Evolutionary conservation across 1,139 yeast genomes (phyloP).

Genomic region (Candida sp.): DNA sequence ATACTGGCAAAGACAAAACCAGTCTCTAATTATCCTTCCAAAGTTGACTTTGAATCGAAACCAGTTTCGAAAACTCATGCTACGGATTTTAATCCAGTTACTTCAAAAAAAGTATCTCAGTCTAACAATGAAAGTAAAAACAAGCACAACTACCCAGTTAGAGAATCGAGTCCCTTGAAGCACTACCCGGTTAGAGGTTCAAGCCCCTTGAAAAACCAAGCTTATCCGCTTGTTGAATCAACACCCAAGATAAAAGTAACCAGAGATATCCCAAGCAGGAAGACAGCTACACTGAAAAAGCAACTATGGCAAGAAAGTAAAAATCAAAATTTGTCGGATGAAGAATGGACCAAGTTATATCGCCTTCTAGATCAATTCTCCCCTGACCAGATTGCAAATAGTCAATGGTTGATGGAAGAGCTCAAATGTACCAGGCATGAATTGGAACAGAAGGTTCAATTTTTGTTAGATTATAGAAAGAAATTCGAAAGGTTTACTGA

Average conservation of each 20-base stretch:
- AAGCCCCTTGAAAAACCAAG: constrained; percentile 1
- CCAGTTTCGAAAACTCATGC: not conserved
- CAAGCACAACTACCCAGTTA: too few species aligned
- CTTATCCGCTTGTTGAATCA: constrained; percentile 1
- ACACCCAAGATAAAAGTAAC: not conserved
- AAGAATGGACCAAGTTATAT: constrained; percentile 2
- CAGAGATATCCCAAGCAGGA: too few species aligned
- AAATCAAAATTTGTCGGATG: not conserved
- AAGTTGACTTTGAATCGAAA: not conserved
- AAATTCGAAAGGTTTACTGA: not conserved
- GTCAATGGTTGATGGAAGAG: constrained; percentile 1
- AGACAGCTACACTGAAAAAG: not conserved
- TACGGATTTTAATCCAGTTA: too few species aligned
- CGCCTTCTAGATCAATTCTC: not conserved
- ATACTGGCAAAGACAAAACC: too few species aligned
- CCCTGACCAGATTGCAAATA: not conserved
- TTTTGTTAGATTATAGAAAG: not conserved
- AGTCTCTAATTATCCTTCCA: too few species aligned
- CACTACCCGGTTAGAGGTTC: not conserved
- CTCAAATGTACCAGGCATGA: not conserved
- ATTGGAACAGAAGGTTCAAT: not conserved
- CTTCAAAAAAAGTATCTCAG: too few species aligned
- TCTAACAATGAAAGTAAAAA: too few species aligned
- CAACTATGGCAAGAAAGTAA: not conserved
- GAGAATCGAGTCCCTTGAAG: too few species aligned